Base-by-base conservation (phyloP, 345 rosid genomes). In the Diplotaxis tenuifolia region DNA sequence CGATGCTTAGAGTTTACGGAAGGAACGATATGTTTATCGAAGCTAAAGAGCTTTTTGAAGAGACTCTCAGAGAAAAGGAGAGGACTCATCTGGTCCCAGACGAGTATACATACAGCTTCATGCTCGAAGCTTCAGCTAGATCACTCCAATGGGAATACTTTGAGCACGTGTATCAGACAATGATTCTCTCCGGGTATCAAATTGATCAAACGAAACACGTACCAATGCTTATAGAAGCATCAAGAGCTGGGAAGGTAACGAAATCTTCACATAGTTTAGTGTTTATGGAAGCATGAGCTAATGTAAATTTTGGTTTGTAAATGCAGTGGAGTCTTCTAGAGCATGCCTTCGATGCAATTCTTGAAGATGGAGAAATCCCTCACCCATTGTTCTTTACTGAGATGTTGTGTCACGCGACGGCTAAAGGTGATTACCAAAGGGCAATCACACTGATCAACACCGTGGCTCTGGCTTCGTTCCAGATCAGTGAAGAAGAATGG, bases 101-200 rank as follows among this genome's bases (percentile, higher is more conserved):
- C 71, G 83, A 75, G 75, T 94, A 81, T 81, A 91, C 97, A 1
- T 91, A 82, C 73, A 82, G 86, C 63, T 76, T 85, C 40, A 91
- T 94, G 98, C 96, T 94, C 31, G 93, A 86, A 82, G 92, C 93
- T 78, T 89, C 96, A 47, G 89, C 95, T 47, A 75, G 80, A 50
- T 87, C 96, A 12, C 92, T 83, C 54, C 93, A 88, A 45, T 91
- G 97, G 98, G 98, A 94, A 61, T 91, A 87, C 78, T 91, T 91
- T 74, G 97, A 94, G 77, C 82, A 81, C 75, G 89, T 91, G 55
- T 94, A 94, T 81, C 88, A 82, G 83, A 87, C 79, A 54, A 91
- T 89, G 97, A 61, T 74, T 56, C 86, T 91, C 52, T 82, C 86
- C 31, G 92, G 97, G 32, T 83, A 80, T 86, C 88, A 63, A 70